Evolutionary conservation across 1,284 basidiomycete species (phyloP).

Genomic region (Chondrostereum purpureum): DNA sequence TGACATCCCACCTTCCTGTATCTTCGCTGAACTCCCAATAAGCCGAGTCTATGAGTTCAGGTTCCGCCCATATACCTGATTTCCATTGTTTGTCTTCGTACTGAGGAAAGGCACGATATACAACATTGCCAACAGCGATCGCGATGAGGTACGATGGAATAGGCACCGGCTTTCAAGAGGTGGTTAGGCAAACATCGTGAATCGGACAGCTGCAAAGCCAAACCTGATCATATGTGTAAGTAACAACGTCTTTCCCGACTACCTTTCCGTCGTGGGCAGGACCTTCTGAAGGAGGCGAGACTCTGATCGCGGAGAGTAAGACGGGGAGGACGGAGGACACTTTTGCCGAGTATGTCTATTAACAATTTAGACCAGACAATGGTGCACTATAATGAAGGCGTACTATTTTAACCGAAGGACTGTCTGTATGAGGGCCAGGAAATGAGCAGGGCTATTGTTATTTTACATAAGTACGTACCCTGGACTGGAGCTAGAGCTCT

Average conservation of each 20-base stretch:
- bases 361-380: too few relatives aligned
- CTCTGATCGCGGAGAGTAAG: slow-evolving; percentile 78
- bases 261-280: slow-evolving; percentile 60
- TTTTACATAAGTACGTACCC: slow-evolving; percentile 35
- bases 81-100: slow-evolving; percentile 66
- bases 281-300: slow-evolving; percentile 64
- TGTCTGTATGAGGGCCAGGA: slow-evolving; percentile 39
- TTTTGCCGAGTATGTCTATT: slow-evolving; percentile 69
- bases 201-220: too few relatives aligned
- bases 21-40: slow-evolving; percentile 89
- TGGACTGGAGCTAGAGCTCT: slow-evolving; percentile 77
- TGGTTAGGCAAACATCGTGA: not conserved
- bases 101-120: slow-evolving; percentile 62
- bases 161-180: slow-evolving; percentile 75
- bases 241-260: slow-evolving; percentile 64
- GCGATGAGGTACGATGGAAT: slow-evolving; percentile 88
- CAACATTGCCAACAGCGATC: slow-evolving; percentile 78
- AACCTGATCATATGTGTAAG: slow-evolving; percentile 68
- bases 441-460: slow-evolving; percentile 1
- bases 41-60: slow-evolving; percentile 71
- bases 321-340: slow-evolving; percentile 77
- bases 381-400: slow-evolving; percentile 23
- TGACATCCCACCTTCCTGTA: slow-evolving; percentile 52
- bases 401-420: slow-evolving; percentile 71
- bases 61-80: slow-evolving; percentile 87